A percentile compares a stretch with the other conserved stretches of the same genome.
Conservation (phyloP, 495 filamentous ascomycete species). For the Neurospora cerealis region DNA sequence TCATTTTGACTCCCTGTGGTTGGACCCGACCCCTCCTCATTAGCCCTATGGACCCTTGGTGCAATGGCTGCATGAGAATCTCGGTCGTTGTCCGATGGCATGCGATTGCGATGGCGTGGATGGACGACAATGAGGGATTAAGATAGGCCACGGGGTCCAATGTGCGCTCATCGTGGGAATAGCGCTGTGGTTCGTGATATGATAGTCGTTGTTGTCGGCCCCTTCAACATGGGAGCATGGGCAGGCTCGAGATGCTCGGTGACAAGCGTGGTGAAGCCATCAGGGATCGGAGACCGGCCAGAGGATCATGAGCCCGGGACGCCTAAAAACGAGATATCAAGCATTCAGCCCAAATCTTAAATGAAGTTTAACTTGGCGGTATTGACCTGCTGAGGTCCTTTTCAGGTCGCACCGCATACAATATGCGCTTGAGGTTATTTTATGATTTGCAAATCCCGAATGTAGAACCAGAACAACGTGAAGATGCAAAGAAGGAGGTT, state of each 20-base stretch:
- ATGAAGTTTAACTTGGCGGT: not conserved
- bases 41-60: slow-evolving; percentile 1
- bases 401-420: not conserved
- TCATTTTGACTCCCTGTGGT: not conserved
- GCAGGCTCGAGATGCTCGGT: not conserved
- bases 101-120: not conserved
- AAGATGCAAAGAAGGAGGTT: not conserved
- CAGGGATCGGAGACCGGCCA: not conserved
- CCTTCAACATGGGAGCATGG: not conserved
- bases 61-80: not conserved
- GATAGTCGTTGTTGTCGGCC: not conserved
- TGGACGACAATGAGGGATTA: slow-evolving; percentile 2
- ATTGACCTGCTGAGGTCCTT: not conserved
- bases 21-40: slow-evolving; percentile 1
- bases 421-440: not conserved
- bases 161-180: not conserved
- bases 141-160: not conserved
- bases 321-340: not conserved
- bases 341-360: not conserved
- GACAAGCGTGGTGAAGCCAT: not conserved
- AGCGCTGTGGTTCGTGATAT: not conserved
- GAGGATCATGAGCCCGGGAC: not conserved
- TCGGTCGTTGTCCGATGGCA: not conserved
- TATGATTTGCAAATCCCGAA: not conserved
- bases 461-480: not conserved